Evolutionary conservation across 306 rosid species (phyloP), one percentile per base, ranked within the genome.

Genomic region (Aeschynomene evenia): DNA sequence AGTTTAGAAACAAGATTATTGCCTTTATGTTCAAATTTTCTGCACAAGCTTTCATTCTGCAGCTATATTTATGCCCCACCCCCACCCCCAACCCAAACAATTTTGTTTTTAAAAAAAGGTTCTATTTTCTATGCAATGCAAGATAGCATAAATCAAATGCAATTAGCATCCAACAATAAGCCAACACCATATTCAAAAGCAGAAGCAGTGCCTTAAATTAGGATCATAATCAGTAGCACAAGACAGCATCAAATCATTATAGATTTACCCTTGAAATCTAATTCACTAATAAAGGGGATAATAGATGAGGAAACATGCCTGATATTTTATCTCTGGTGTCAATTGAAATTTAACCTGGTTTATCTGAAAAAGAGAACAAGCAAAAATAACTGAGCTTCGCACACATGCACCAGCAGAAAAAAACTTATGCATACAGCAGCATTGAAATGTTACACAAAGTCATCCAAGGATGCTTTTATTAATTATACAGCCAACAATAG

Each of bases 291-390:
- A 52, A 52, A n/a, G 51, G 68, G 23, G 18, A 61, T 57, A 72
- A 77, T 42, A 63, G 52, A 72, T 21, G 62, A 52, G 72, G 72
- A 71, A 60, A 10, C 83, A 63, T 86, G 79, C 97, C 97, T 93
- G 97, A 83, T 93, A 83, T 76, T 90, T 88, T 78, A 88, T 93
- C 87, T 93, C 98, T 9, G 95, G 97, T 48, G 98, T 93, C 84
- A 93, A 82, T 72, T 85, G 92, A 77, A 90, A 93, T 62, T 91
- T 93, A 73, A 93, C 96, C 85, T 86, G 89, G 87, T 94, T 88
- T 71, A 88, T 90, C 98, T 90, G 86, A 49, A 46, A 83, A 81
- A 60, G 66, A 45, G 24, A 62, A 77, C 19, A 72, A 76, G 10
- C 66, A 40, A 68, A 18, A 67, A 45, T 28, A 75, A 72, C 21